Evolutionary conservation across 441 rosid genomes (phyloP), one percentile per base, ranked within the genome.

Genomic region (Populus hybrid): DNA sequence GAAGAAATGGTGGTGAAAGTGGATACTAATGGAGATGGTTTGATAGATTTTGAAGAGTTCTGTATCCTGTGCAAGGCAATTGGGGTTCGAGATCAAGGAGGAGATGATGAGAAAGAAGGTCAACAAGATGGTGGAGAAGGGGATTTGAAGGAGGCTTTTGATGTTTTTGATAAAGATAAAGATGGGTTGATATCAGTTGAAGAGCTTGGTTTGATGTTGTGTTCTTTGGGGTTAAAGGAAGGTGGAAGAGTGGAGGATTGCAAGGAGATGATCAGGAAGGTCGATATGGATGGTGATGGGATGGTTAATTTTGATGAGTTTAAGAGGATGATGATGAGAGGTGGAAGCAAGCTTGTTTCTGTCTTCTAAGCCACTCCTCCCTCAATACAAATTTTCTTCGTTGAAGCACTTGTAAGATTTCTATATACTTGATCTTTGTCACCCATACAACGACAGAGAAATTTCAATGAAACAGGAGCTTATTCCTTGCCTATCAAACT

Each of bases 291-390:
- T 72, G 93, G 92, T 3, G 95, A 88, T 80, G 95, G 93, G 12
- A 89, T 81, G 93, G 88, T 91, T 68, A 85, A 81, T 78, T 89
- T 87, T 69, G 88, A 87, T 23, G 95, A 91, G 81, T 90, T 90
- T 80, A 86, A 85, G 85, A 86, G n/a, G 86, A 89, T 88, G 88
- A 64, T 83, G 87, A 86, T 74, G 84, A 80, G 72, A 16, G 71
- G 74, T 12, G 85, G 84, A 64, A 74, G 71, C 40, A 78, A 72
- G 31, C 83, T 82, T 11, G 76, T 88, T 45, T 63, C 79, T 21
- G 78, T 76, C 31, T 82, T 70, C 31, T 78, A 69, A 83, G 2
- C 38, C 29, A 7, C 28, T 29, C 21, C 31, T 26, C 36, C 63
- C 74, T 10, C 40, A 69, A 6, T 4, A 9, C 24, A 12, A 8